Base-by-base conservation (phyloP, 2,329 filamentous ascomycete species). In the Alternaria sp. region DNA sequence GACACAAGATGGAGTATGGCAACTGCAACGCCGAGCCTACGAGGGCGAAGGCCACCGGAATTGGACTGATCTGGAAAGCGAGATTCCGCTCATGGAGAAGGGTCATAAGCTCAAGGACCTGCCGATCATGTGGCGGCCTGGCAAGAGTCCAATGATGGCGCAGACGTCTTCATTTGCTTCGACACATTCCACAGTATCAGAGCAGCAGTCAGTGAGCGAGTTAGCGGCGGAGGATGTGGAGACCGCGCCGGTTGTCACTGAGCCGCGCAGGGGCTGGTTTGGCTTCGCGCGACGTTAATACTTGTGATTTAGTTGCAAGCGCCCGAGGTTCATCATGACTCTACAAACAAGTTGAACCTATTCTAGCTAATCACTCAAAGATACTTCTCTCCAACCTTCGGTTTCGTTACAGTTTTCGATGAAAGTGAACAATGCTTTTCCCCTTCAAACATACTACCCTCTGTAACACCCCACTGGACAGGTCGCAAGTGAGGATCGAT, bases 1-100 rank as follows among this genome's bases (percentile, higher is more conserved):
- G 73, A 67, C 73, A 15, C 70, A 74, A 57, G 72, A 75, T 32
- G 73, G 73, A 12, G 44, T 75, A 2, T 71, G 69, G 53, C 72
- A 75, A 21, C 59, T 74, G 2, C 73, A 75, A 44, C 65, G 70
- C 5, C 63, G 73, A n/a, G 73, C 69, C 1, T 71, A 71, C 55
- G 70, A 74, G 15, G 61, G 51, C 2, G 47, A 61, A 23, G 59
- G 55, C 2, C 40, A 61, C n/a, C 51, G 52, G 6, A 58, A 54
- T 19, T 62, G 55, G 55, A 49, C 52, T 23, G 40, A 56, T 46
- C 19, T 47, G 11, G 47, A 54, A 7, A 54, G 28, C 26, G 60
- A 62, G 15, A 50, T 63, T 2, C 61, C 61, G 28, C 44, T 52
- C 10, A 63, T 58, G 28, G 32, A 50, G 25, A 52, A 63, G 32